Percentiles rank a stretch among this genome's conserved stretches.
Conservation (phyloP, 2,329 filamentous ascomycete genomes). For the Venturia aucupariae region DNA sequence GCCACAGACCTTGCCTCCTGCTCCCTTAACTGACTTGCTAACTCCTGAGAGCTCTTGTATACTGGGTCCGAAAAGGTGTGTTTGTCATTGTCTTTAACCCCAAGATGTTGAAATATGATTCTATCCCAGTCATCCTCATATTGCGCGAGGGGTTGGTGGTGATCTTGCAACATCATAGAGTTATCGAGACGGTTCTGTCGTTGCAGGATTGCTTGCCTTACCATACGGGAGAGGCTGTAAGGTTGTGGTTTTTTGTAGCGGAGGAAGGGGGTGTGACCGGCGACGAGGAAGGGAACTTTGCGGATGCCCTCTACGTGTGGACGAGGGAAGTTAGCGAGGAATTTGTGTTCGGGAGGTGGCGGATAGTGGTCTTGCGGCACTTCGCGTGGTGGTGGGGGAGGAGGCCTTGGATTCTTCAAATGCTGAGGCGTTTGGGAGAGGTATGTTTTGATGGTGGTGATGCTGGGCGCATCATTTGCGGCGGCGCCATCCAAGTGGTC, state of each 20-base stretch:
- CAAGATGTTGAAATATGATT: slow-evolving; percentile 22
- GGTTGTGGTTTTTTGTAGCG: slow-evolving; percentile 59
- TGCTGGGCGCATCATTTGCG: slow-evolving; percentile 24
- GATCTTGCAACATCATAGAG: slow-evolving; percentile 33
- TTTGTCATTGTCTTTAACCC: slow-evolving; percentile 19
- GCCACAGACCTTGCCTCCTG: slow-evolving; percentile 25
- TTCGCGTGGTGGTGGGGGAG: slow-evolving; percentile 25
- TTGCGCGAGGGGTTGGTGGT: slow-evolving; percentile 30
- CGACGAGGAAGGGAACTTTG: slow-evolving; percentile 50
- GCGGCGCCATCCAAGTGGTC: slow-evolving; percentile 35
- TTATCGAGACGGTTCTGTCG: slow-evolving; percentile 35
- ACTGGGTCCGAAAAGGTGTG: background rate
- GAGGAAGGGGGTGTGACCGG: slow-evolving; percentile 53
- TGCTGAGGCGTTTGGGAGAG: slow-evolving; percentile 20
- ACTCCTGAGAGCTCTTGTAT: slow-evolving; percentile 18
- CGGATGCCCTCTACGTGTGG: slow-evolving; percentile 43
- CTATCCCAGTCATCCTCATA: slow-evolving; percentile 43
- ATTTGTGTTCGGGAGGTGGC: slow-evolving; percentile 28
- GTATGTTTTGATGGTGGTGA: slow-evolving; percentile 21
- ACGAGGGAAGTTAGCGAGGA: slow-evolving; percentile 45
- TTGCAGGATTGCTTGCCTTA: slow-evolving; percentile 43
- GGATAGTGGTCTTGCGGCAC: slow-evolving; percentile 23
- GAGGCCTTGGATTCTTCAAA: slow-evolving; percentile 30
- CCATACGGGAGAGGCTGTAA: slow-evolving; percentile 44
- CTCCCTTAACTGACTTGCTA: slow-evolving; percentile 19